These are phyloP conservation scores for Trametes punicea DNA, from an alignment of 768 basidiomycete genomes.

Conservation along the genomic window DNA sequence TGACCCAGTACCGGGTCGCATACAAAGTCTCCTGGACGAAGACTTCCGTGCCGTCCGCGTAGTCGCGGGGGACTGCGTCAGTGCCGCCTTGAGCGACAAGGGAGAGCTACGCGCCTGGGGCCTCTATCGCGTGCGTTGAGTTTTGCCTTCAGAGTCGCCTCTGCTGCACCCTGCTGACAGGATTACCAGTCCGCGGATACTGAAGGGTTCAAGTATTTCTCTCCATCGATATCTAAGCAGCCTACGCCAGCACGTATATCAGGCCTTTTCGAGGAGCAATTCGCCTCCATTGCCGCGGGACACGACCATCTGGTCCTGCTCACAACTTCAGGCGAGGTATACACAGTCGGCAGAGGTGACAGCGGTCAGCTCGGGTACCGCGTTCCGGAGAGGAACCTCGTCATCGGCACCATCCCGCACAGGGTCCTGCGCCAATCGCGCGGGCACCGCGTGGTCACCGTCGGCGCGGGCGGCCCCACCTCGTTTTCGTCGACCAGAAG, in stretches of 20 bases:
- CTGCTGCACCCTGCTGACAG: not conserved
- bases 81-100: slow-evolving; percentile 37
- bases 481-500: slow-evolving; percentile 44
- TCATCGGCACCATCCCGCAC: slow-evolving; percentile 41
- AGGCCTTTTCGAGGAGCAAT: slow-evolving; percentile 10
- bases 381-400: slow-evolving; percentile 36
- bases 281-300: slow-evolving; percentile 40
- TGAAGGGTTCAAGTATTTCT: not conserved
- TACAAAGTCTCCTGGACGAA: slow-evolving; percentile 31
- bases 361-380: slow-evolving; percentile 44
- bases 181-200: not conserved
- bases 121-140: slow-evolving; percentile 35
- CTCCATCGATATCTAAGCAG: slow-evolving; percentile 22
- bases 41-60: slow-evolving; percentile 41
- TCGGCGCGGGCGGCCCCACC: slow-evolving; percentile 42
- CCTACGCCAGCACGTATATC: slow-evolving; percentile 23
- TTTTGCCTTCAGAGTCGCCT: not conserved
- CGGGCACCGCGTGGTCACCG: slow-evolving; percentile 34
- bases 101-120: slow-evolving; percentile 46
- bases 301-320: slow-evolving; percentile 46
- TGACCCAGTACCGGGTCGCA: slow-evolving; percentile 21
- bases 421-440: slow-evolving; percentile 32
- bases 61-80: slow-evolving; percentile 41
- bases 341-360: slow-evolving; percentile 43
- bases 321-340: slow-evolving; percentile 42